Evolutionary conservation across 2,329 filamentous ascomycete species (phyloP), one percentile per base, ranked within the genome.

Genomic region (Rhinocladiella similis): DNA sequence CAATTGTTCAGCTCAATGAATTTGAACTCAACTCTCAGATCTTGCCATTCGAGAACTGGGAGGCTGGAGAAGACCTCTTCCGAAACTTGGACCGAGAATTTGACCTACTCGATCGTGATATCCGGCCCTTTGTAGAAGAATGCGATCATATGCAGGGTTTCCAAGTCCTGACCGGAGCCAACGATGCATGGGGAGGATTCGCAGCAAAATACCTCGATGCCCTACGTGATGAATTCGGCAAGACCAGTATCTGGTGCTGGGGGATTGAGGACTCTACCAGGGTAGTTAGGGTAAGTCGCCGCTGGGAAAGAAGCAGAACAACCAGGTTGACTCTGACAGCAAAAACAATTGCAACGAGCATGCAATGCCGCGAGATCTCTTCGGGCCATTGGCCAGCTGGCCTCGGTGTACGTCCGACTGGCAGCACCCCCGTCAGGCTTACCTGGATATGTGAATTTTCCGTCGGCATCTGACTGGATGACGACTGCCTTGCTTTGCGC

Each of bases 61-160:
- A 75, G 27, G 78, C 83, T 53, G 91, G 91, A 10, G 84, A 87
- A 63, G 88, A 92, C 45, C 80, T 97, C 5, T 96, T 92, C 63
- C 75, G 77, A 18, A 79, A 80, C 2, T 77, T 92, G 6, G 88
- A 93, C 70, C 85, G 83, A 67, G 91, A 96, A 66, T 85, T 92
- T 63, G 93, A 97, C 66, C 73, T 97, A 4, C 77, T 97, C 3
- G 94, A 99, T 69, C 83, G 92, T n/a, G 93, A 99, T 70, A 77
- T 97, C 63, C 81, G 94, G 36, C 86, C 86, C 0, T 97, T 97
- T 69, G 84, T 87, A 2, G 94, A 99, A 74, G 94, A 97, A 73
- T 94, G 91, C 63, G 94, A 99, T 71, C 86, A 91, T 53, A 81
- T 97, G 75, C 92, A 97, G 72, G 93, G 88, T 0, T 78, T 99